Conservation (phyloP, 1,139 yeast genomes). For the Lodderomyces theae region DNA sequence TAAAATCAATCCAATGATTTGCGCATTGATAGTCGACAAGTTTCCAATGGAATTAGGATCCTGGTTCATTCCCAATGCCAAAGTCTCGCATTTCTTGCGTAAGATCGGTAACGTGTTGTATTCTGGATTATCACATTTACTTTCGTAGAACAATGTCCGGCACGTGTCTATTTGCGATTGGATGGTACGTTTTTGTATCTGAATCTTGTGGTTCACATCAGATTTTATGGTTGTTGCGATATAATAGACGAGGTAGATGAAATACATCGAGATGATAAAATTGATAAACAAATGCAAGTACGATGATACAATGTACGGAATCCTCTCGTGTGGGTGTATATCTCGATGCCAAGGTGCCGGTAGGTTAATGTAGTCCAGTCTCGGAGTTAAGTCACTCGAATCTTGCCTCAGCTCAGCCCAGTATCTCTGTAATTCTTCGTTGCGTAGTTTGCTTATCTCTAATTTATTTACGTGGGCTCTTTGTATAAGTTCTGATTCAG, state of each 20-base stretch:
- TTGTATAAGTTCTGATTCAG: background rate
- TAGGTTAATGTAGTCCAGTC: conserved; percentile 14
- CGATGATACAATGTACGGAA: conserved; percentile 55
- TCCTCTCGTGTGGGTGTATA: conserved; percentile 35
- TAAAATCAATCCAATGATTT: conserved; percentile 59
- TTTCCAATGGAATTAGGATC: conserved; percentile 45
- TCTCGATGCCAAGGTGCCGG: conserved; percentile 51
- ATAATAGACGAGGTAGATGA: conserved; percentile 39
- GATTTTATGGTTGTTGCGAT: conserved; percentile 46
- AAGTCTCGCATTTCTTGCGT: conserved; percentile 52
- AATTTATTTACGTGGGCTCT: background rate
- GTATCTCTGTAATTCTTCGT: background rate
- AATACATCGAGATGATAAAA: conserved; percentile 40
- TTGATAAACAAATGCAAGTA: conserved; percentile 56
- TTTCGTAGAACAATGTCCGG: conserved; percentile 47
- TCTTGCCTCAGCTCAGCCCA: too few relatives aligned
- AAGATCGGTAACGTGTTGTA: conserved; percentile 55
- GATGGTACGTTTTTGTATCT: conserved; percentile 35
- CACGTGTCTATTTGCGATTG: conserved; percentile 48
- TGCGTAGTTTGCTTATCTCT: background rate
- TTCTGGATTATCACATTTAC: conserved; percentile 53
- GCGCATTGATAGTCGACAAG: conserved; percentile 56
- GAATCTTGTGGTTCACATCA: conserved; percentile 52
- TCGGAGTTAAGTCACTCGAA: background rate
- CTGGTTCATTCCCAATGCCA: conserved; percentile 63